Conservation (phyloP, 257 asterid species). For the Nicotiana undulata region DNA sequence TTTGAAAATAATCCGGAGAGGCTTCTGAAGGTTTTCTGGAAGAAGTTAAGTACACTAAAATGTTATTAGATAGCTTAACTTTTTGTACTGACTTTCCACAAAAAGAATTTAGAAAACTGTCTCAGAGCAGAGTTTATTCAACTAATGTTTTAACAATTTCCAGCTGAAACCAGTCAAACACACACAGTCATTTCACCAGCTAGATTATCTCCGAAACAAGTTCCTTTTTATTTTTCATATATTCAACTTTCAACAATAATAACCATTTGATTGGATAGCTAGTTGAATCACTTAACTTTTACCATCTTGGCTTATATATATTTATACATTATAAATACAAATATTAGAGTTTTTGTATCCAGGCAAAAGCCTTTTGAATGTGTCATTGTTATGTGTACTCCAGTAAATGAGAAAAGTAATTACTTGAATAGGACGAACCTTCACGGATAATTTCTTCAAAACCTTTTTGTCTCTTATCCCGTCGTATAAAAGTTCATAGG, state of each 20-base stretch:
- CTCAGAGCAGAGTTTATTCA: neutral
- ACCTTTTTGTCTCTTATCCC: slow-evolving; percentile 70
- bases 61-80: neutral
- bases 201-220: neutral
- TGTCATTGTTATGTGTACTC: neutral
- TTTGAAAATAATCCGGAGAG: neutral
- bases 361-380: neutral
- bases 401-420: slow-evolving; percentile 3
- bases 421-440: slow-evolving; percentile 10
- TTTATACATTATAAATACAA: neutral
- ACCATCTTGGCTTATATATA: neutral
- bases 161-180: neutral
- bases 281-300: neutral
- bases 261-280: neutral
- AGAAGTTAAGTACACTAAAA: neutral
- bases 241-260: neutral
- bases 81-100: neutral
- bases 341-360: neutral
- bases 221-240: neutral
- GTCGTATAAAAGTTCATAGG: slow-evolving; percentile 67
- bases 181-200: neutral
- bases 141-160: neutral
- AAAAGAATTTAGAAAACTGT: neutral
- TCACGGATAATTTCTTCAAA: slow-evolving; percentile 30
- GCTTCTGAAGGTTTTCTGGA: neutral